Percentiles rank a stretch among this genome's conserved stretches.
These are phyloP conservation scores for Fomitopsis schrenkii DNA, from an alignment of 1,284 basidiomycete species.

Conservation along the genomic window DNA sequence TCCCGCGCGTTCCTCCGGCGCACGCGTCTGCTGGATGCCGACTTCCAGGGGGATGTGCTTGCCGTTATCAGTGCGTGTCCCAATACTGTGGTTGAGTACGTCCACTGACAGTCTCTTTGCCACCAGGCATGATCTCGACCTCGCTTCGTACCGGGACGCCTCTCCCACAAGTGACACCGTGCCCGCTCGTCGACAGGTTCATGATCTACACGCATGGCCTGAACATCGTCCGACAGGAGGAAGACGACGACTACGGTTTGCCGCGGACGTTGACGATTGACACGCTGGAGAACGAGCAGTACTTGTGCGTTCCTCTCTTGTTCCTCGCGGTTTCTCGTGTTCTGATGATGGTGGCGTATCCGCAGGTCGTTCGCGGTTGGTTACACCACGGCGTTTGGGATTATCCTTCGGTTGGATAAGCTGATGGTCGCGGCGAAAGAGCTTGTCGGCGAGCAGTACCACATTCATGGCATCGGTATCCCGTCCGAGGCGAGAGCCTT, in stretches of 20 bases:
- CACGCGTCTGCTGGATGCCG: slow-evolving; percentile 73
- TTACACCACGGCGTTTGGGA: slow-evolving; percentile 62
- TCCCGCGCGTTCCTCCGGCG: slow-evolving; percentile 70
- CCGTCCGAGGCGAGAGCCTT: slow-evolving; percentile 5
- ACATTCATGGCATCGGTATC: slow-evolving; percentile 64
- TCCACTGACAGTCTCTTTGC: slow-evolving; percentile 4
- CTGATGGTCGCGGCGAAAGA: slow-evolving; percentile 77
- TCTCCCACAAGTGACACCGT: slow-evolving; percentile 84
- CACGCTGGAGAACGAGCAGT: slow-evolving; percentile 66
- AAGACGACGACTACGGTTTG: slow-evolving; percentile 66
- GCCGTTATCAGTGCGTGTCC: slow-evolving; percentile 68
- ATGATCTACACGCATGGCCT: slow-evolving; percentile 58
- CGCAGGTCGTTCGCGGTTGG: slow-evolving; percentile 71
- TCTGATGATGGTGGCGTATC: background rate
- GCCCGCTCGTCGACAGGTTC: slow-evolving; percentile 77
- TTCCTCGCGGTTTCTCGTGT: background rate
- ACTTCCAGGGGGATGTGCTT: slow-evolving; percentile 81
- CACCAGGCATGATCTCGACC: slow-evolving; percentile 61
- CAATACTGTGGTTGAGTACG: background rate
- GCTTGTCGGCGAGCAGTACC: slow-evolving; percentile 78
- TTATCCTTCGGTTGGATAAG: slow-evolving; percentile 64
- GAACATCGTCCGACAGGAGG: slow-evolving; percentile 59
- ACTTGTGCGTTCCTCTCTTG: slow-evolving; percentile 38
- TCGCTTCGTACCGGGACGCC: slow-evolving; percentile 74
- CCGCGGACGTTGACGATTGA: slow-evolving; percentile 62